Evolutionary conservation across 164 flowering plant species (phyloP), one percentile per base, ranked within the genome.

Genomic region (Piper betle): DNA sequence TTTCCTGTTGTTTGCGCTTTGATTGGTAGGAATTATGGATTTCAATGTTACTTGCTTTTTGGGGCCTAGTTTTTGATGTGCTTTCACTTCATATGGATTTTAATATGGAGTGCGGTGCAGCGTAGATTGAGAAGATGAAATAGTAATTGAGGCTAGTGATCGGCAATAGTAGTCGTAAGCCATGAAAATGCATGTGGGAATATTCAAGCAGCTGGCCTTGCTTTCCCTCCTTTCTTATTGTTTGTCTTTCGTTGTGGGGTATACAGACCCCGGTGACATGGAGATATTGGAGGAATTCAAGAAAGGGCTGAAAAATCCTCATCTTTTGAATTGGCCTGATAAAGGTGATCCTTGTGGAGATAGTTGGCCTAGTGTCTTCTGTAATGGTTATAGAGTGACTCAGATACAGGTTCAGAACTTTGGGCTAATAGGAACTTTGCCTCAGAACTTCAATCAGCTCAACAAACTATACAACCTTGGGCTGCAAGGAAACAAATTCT

Each of bases 281-380:
- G 68, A 74, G 53, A 68, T 89, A 52, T 74, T 89, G 54, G 77
- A 70, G 37, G 83, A 81, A 50, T 81, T 89, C 63, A 74, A 77
- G 70, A 71, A 84, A 19, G 89, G 91, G 10, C 74, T 89, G 70
- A 78, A 80, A 25, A 89, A 89, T 63, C 76, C 90, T 3, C 83
- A 81, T 72, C 81, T 87, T 19, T 72, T 89, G 37, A 74, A 81
- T 61, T 89, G 97, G 97, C 91, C 94, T 4, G 69, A 41, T 0
- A 59, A 69, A 33, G 84, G 73, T 4, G 90, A 90, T 72, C 97
- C 97, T 0, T 90, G 97, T 67, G 95, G 95, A 4, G 69, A 65
- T 52, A 67, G 65, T 38, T 90, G 97, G 97, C 80, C 79, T 39
- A 77, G 83, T 70, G 77, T 90, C 7, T 82, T 60, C 73, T 90